These are phyloP conservation scores for Penicillium brevicompactum DNA, from an alignment of 2,329 filamentous ascomycete genomes.

Conservation along the genomic window DNA sequence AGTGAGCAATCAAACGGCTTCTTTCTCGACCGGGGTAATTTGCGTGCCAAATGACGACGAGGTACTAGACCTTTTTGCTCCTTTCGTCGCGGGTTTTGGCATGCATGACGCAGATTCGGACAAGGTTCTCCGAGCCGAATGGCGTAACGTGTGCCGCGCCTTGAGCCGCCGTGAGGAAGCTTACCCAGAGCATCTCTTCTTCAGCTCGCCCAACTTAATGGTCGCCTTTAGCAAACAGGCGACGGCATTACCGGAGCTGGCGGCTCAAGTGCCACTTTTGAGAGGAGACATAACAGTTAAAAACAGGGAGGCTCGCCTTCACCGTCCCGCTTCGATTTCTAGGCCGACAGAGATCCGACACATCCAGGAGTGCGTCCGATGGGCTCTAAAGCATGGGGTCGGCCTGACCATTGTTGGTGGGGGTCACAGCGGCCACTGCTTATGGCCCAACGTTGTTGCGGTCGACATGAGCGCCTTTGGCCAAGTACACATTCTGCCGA, in stretches of 20 bases:
- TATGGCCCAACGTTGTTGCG: constrained; percentile 55
- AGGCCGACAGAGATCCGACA: constrained; percentile 52
- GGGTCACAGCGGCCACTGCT: constrained; percentile 62
- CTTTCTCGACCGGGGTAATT: not conserved
- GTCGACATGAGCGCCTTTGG: constrained; percentile 63
- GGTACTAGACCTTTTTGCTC: not conserved
- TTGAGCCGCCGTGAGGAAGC: constrained; percentile 46
- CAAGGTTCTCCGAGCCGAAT: constrained; percentile 30
- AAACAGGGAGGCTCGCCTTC: constrained; percentile 48
- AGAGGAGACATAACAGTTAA: constrained; percentile 1
- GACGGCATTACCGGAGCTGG: constrained; percentile 47
- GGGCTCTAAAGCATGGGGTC: constrained; percentile 53
- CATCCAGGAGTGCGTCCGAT: constrained; percentile 58
- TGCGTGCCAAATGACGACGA: not conserved
- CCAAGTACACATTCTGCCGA: constrained; percentile 50
- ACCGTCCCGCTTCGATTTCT: constrained; percentile 48
- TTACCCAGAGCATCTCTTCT: constrained; percentile 46
- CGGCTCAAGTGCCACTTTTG: constrained; percentile 42
- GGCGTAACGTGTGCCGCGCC: constrained; percentile 57
- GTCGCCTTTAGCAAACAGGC: constrained; percentile 53
- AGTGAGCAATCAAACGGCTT: not conserved
- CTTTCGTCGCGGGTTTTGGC: not conserved
- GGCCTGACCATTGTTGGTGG: constrained; percentile 59
- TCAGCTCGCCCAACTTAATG: constrained; percentile 56
- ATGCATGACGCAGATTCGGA: not conserved